phyloP scores from a whole-genome alignment of 768 basidiomycete species.

The Cystofilobasidium macerans region DNA sequence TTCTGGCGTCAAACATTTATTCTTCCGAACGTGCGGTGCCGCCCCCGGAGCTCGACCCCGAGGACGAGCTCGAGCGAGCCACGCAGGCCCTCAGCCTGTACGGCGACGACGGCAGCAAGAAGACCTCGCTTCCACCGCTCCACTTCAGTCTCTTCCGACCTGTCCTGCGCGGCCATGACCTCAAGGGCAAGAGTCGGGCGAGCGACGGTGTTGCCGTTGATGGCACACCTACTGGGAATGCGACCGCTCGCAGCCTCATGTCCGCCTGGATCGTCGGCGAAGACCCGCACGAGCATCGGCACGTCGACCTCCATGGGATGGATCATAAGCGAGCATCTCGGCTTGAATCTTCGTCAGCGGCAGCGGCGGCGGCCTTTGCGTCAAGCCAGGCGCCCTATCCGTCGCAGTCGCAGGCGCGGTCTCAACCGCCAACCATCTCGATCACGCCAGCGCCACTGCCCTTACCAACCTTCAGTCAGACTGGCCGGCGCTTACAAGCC shows the following conservation, averaged over 20 bases:
- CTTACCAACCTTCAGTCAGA: background rate
- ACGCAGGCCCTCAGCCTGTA: constrained; percentile 17
- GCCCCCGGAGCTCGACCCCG: background rate
- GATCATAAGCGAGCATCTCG: background rate
- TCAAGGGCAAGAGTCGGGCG: background rate
- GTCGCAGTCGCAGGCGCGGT: background rate
- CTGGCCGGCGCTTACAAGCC: background rate
- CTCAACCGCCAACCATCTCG: background rate
- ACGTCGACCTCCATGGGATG: background rate
- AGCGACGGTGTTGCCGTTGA: background rate
- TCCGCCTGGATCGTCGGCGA: constrained; percentile 22
- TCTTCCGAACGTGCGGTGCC: background rate
- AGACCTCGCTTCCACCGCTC: constrained; percentile 3
- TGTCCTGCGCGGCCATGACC: background rate
- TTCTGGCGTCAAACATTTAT: constrained; percentile 11
- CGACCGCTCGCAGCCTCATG: constrained; percentile 12
- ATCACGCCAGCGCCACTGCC: background rate
- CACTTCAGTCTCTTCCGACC: constrained; percentile 15
- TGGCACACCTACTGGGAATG: background rate
- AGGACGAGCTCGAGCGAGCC: constrained; percentile 22
- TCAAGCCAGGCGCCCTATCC: background rate
- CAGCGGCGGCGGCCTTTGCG: background rate
- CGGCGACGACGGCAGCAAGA: background rate
- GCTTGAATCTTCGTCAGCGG: background rate
- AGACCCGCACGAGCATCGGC: constrained; percentile 15